Evolutionary conservation across 371 early-diverging fungal species (phyloP).

Genomic region (Zychaea mexicana): DNA sequence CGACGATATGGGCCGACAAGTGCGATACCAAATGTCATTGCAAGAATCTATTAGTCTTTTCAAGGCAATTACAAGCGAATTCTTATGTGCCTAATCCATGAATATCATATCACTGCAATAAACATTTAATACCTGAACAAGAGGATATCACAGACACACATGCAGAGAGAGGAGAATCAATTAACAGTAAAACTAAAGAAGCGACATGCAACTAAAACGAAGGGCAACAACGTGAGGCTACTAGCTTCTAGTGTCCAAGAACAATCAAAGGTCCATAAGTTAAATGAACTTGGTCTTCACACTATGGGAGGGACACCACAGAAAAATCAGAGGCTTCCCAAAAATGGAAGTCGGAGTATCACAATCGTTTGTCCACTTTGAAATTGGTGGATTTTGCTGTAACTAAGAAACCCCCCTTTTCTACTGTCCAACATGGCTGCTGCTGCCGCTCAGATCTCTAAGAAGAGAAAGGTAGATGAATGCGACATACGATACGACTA

Average conservation of each 20-base stretch:
- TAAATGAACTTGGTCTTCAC: too few relatives aligned
- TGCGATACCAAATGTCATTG: background rate
- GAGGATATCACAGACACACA: background rate
- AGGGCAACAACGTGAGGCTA: too few relatives aligned
- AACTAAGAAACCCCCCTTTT: background rate
- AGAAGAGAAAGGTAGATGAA: constrained; percentile 76
- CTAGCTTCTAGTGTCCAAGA: too few relatives aligned
- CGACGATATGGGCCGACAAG: background rate
- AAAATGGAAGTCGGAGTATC: too few relatives aligned
- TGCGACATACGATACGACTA: background rate
- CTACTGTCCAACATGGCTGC: constrained; percentile 18
- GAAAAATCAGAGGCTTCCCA: too few relatives aligned
- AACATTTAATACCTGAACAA: background rate
- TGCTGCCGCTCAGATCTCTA: constrained; percentile 59
- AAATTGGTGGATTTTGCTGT: too few relatives aligned
- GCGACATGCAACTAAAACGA: too few relatives aligned
- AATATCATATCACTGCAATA: background rate
- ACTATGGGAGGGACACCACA: too few relatives aligned
- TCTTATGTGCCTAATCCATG: background rate
- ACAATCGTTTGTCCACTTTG: too few relatives aligned
- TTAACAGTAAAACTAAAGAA: too few relatives aligned
- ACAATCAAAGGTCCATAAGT: too few relatives aligned
- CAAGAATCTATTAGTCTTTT: background rate
- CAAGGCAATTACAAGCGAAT: background rate
- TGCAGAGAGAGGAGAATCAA: too few relatives aligned